Evolutionary conservation across 345 rosid genomes (phyloP).

Genomic region (Arabidopsis thaliana): DNA sequence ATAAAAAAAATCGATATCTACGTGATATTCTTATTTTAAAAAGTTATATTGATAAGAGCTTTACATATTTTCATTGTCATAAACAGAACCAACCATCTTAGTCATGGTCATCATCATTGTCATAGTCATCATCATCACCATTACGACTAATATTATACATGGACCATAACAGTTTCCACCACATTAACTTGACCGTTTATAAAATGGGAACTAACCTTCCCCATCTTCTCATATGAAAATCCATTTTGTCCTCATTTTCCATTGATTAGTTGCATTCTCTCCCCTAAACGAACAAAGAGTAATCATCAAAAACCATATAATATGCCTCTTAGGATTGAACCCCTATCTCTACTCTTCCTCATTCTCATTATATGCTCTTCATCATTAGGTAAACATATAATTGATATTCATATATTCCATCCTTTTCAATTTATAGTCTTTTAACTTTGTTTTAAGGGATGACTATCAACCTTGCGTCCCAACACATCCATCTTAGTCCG

Average conservation of each 20-base stretch:
- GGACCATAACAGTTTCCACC: constrained; percentile 41
- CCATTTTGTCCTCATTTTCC: constrained; percentile 5
- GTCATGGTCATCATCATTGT: constrained; percentile 45
- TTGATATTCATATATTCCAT: background rate
- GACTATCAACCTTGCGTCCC: background rate
- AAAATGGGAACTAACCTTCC: constrained; percentile 42
- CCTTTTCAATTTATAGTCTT: background rate
- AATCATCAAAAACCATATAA: background rate
- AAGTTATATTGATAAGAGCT: constrained; percentile 32
- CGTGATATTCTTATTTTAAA: constrained; percentile 27
- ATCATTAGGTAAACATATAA: constrained; percentile 35
- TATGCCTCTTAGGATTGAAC: constrained; percentile 56
- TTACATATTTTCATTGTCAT: constrained; percentile 29
- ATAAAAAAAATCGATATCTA: constrained; percentile 5
- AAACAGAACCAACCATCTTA: constrained; percentile 43
- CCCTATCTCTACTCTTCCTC: constrained; percentile 50
- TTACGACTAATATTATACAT: constrained; percentile 23
- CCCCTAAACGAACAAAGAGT: background rate
- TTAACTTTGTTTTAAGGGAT: background rate
- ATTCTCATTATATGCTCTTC: constrained; percentile 49
- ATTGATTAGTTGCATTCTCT: background rate
- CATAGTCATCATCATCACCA: constrained; percentile 36
- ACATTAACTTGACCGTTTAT: constrained; percentile 40
- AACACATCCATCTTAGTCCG: background rate
- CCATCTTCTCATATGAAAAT: constrained; percentile 33